These are phyloP conservation scores for Wickerhamiella brachini DNA, from an alignment of 805 yeast species.

Conservation along the genomic window DNA sequence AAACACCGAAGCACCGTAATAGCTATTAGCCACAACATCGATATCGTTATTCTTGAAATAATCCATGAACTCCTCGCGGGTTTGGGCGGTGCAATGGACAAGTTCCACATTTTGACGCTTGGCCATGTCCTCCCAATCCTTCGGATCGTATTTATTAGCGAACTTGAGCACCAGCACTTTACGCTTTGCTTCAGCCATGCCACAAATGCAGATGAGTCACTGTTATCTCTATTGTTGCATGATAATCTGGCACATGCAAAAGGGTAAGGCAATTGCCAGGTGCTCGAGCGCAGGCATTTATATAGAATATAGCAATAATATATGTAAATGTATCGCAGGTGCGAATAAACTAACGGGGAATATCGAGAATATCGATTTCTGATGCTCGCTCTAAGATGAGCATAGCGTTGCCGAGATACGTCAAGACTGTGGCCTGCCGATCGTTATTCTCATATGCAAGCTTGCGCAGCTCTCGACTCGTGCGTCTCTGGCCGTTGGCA, in stretches of 20 bases:
- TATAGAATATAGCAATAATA: too few species aligned
- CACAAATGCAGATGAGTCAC: not conserved
- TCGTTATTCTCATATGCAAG: not conserved
- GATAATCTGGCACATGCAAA: not conserved
- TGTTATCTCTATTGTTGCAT: not conserved
- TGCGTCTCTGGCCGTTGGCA: not conserved
- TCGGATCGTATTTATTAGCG: not conserved
- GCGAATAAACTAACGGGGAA: too few species aligned
- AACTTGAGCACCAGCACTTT: not conserved
- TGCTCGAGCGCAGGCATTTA: too few species aligned
- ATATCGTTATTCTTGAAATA: constrained; percentile 28
- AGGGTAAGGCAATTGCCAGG: too few species aligned
- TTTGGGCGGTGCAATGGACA: constrained; percentile 26
- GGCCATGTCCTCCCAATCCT: constrained; percentile 41
- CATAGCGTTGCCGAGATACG: not conserved
- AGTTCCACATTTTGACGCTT: constrained; percentile 32
- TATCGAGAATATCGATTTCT: not conserved
- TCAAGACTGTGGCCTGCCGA: not conserved
- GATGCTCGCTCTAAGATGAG: not conserved
- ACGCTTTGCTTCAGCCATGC: not conserved
- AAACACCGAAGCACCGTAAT: constrained; percentile 24
- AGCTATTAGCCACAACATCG: constrained; percentile 30
- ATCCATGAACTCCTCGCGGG: constrained; percentile 30
- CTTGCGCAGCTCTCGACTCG: not conserved
- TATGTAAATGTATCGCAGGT: too few species aligned